A percentile compares a stretch with the other conserved stretches of the same genome.
These are phyloP conservation scores for Suhomyces sp. DNA, from an alignment of 805 yeast genomes.

Conservation along the genomic window DNA sequence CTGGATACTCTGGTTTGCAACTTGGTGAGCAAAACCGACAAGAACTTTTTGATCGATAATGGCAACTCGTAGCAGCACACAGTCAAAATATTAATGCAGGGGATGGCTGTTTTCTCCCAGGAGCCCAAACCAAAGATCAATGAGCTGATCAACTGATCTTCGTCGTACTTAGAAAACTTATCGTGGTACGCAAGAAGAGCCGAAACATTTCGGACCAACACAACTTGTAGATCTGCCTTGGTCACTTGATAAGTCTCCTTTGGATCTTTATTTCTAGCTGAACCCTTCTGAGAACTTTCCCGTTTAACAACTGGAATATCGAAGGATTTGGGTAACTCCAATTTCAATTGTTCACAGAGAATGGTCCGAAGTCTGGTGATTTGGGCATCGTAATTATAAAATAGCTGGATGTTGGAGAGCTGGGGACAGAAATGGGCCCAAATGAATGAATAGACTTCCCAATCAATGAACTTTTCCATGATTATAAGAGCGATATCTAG, in stretches of 20 bases:
- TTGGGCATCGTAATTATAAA: conserved; percentile 40
- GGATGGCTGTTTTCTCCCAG: conserved; percentile 76
- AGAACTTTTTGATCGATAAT: conserved; percentile 60
- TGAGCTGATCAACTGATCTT: conserved; percentile 61
- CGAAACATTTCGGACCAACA: conserved; percentile 58
- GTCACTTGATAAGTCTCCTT: conserved; percentile 31
- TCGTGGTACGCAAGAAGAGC: conserved; percentile 60
- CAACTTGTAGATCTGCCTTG: conserved; percentile 65
- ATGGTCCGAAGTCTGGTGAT: conserved; percentile 42
- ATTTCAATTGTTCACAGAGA: conserved; percentile 58
- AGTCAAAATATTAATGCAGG: conserved; percentile 72
- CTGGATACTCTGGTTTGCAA: conserved; percentile 74
- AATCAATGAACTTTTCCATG: conserved; percentile 52
- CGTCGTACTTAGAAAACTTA: conserved; percentile 51
- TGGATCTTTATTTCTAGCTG: background rate
- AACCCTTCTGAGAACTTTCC: background rate
- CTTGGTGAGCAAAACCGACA: conserved; percentile 66
- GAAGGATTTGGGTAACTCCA: conserved; percentile 44
- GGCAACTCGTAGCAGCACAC: conserved; percentile 83
- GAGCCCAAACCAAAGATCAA: conserved; percentile 61
- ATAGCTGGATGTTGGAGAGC: conserved; percentile 54
- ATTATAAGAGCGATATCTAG: conserved; percentile 47
- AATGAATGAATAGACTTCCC: conserved; percentile 69
- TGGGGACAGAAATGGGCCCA: conserved; percentile 73
- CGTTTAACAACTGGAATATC: conserved; percentile 6